Conservation (phyloP, 2,329 filamentous ascomycete genomes). For the Fusarium poae region DNA sequence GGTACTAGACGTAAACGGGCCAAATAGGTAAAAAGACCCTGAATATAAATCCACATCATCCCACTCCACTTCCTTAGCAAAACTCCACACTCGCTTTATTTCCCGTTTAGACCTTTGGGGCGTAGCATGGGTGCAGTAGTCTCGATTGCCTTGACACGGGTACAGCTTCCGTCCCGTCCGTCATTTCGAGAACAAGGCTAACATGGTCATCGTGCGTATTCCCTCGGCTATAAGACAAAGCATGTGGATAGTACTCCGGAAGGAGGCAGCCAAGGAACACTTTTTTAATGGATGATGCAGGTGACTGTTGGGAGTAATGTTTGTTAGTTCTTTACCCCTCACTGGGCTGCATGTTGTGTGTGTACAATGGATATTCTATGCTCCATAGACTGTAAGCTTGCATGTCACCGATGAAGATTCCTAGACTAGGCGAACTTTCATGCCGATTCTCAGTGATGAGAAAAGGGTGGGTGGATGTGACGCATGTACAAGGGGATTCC, state of each 20-base stretch:
- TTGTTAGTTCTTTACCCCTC: not conserved
- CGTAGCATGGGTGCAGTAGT: not conserved
- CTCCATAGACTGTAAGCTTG: not conserved
- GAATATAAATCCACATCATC: not conserved
- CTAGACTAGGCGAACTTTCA: not conserved
- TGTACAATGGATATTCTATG: too few relatives aligned
- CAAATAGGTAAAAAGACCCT: not conserved
- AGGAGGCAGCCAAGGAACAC: not conserved
- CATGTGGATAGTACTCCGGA: not conserved
- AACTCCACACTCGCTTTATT: not conserved
- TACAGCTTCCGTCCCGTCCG: not conserved
- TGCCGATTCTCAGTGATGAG: not conserved
- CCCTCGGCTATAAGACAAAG: not conserved
- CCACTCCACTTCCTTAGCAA: not conserved
- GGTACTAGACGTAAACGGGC: not conserved
- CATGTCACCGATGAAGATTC: not conserved
- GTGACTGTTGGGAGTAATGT: not conserved
- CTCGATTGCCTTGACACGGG: not conserved
- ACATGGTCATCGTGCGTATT: not conserved
- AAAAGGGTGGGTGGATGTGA: not conserved
- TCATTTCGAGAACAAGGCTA: not conserved
- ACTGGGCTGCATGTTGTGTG: too few relatives aligned
- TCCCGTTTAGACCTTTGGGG: not conserved
- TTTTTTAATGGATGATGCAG: not conserved
- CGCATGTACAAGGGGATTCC: not conserved